Evolutionary conservation across 192 early-diverging fungal genomes (phyloP).

Genomic region (Coemansia sp.): DNA sequence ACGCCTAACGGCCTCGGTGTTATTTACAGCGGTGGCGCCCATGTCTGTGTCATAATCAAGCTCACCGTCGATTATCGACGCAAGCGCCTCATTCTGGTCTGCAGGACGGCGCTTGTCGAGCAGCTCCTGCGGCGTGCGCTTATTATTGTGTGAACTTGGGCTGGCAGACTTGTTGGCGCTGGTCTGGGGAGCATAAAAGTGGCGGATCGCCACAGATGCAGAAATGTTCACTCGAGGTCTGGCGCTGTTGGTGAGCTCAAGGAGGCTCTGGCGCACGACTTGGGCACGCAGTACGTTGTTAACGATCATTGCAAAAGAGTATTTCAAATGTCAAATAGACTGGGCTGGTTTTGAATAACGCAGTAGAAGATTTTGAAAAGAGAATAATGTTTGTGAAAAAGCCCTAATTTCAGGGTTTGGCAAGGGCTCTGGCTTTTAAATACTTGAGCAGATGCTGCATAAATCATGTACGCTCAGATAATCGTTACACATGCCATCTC

Average conservation of each 20-base stretch:
- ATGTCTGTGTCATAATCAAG: constrained; percentile 51
- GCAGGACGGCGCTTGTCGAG: constrained; percentile 39
- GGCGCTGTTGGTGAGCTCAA: not conserved
- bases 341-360: not conserved
- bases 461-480: not conserved
- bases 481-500: not conserved
- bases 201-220: constrained; percentile 20
- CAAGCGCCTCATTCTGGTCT: constrained; percentile 29
- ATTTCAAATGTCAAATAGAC: not conserved
- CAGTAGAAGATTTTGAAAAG: not conserved
- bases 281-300: constrained; percentile 9
- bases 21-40: constrained; percentile 48
- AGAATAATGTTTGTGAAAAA: not conserved
- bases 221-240: not conserved
- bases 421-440: not conserved
- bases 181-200: constrained; percentile 19
- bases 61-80: constrained; percentile 53
- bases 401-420: not conserved
- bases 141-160: not conserved
- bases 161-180: constrained; percentile 8
- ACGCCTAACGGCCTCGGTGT: constrained; percentile 31
- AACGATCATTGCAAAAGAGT: constrained; percentile 4
- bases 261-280: constrained; percentile 4
- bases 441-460: not conserved
- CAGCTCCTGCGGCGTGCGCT: constrained; percentile 27